A percentile compares a stretch with the other conserved stretches of the same genome.
Conservation (phyloP, 306 rosid genomes). For the Cucurbita pepo region DNA sequence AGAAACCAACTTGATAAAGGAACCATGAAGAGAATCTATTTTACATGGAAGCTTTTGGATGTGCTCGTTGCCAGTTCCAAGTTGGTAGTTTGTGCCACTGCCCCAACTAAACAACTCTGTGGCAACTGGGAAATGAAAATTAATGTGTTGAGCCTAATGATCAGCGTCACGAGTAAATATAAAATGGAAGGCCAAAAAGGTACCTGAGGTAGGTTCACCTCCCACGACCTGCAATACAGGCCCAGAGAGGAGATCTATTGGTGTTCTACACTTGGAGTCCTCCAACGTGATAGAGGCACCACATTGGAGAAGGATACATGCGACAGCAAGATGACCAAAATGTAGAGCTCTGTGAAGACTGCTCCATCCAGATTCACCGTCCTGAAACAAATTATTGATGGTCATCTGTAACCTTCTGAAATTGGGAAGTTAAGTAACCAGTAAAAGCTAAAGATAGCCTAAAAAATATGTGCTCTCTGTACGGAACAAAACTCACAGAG, state of each 20-base stretch:
- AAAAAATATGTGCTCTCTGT: background rate
- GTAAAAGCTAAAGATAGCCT: background rate
- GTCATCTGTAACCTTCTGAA: background rate
- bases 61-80: constrained; percentile 96
- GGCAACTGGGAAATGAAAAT: constrained; percentile 24
- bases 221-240: constrained; percentile 50
- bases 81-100: constrained; percentile 90
- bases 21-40: constrained; percentile 74
- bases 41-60: constrained; percentile 82
- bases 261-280: constrained; percentile 70
- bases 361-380: constrained; percentile 96
- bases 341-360: constrained; percentile 95
- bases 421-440: background rate
- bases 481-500: background rate
- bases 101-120: constrained; percentile 97
- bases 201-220: constrained; percentile 48
- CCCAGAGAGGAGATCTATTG: constrained; percentile 85
- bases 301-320: constrained; percentile 66
- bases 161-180: constrained; percentile 7
- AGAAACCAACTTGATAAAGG: constrained; percentile 49
- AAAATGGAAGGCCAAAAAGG: constrained; percentile 11
- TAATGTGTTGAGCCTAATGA: background rate
- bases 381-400: constrained; percentile 31
- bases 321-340: constrained; percentile 91
- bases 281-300: constrained; percentile 70